These are phyloP conservation scores for Ophiostoma quercus DNA, from an alignment of 2,329 filamentous ascomycete species.

Conservation along the genomic window DNA sequence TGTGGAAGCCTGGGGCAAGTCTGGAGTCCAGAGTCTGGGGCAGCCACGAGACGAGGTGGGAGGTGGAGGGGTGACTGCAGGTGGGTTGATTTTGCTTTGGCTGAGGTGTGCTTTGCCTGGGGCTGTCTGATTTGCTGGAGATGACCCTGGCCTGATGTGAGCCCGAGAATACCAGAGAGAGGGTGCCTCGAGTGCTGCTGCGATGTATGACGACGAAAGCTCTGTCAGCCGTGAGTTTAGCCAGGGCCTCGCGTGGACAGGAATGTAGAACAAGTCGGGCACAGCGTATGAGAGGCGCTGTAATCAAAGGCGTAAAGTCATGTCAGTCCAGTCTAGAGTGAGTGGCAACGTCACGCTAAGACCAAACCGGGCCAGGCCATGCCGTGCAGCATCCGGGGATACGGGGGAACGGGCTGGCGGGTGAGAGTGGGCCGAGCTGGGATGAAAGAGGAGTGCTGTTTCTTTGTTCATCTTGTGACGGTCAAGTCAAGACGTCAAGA, in stretches of 20 bases:
- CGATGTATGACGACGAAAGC: background rate
- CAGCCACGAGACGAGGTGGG: background rate
- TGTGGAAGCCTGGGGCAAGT: background rate
- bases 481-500: background rate
- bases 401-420: slow-evolving; percentile 23
- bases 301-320: background rate
- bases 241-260: background rate
- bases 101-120: background rate
- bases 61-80: background rate
- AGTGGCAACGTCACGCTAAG: slow-evolving; percentile 15
- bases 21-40: background rate
- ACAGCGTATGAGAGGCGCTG: slow-evolving; percentile 4
- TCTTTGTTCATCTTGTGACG: background rate
- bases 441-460: background rate
- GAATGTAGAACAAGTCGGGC: background rate
- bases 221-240: background rate
- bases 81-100: background rate
- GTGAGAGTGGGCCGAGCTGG: slow-evolving; percentile 18
- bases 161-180: background rate
- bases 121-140: background rate
- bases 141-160: background rate
- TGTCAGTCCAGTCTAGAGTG: background rate
- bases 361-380: slow-evolving; percentile 16
- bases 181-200: background rate
- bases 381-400: slow-evolving; percentile 22